Evolutionary conservation across 179 eudicot species (phyloP).

Genomic region (Monotropa hypopitys): DNA sequence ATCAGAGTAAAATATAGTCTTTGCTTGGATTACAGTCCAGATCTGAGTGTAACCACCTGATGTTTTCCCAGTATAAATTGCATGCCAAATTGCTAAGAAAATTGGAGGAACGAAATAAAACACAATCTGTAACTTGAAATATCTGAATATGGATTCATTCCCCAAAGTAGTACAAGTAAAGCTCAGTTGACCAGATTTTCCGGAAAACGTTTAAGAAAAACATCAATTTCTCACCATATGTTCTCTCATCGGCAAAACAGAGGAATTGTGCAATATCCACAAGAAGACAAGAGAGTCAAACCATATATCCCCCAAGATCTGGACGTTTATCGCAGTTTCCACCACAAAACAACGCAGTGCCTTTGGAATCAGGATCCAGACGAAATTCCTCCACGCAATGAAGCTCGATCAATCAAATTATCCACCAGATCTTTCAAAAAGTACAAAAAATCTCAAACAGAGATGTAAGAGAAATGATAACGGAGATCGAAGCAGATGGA

Average conservation of each 20-base stretch:
- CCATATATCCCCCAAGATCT: constrained; percentile 9
- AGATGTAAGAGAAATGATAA: not conserved
- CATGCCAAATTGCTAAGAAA: not conserved
- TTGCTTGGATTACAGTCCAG: not conserved
- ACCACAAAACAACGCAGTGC: not conserved
- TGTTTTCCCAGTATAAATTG: constrained; percentile 1
- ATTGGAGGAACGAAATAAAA: not conserved
- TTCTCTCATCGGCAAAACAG: not conserved
- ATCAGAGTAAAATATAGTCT: constrained; percentile 2
- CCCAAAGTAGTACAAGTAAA: not conserved
- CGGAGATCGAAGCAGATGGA: not conserved
- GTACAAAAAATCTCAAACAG: not conserved
- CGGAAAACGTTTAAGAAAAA: too few relatives aligned
- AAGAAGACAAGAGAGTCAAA: not conserved
- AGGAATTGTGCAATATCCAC: not conserved
- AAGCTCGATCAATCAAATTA: not conserved
- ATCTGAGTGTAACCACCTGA: constrained; percentile 11
- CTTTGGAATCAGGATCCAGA: not conserved
- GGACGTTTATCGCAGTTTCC: not conserved
- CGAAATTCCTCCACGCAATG: not conserved
- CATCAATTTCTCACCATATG: too few relatives aligned
- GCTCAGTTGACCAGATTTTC: not conserved
- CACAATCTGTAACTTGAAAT: not conserved
- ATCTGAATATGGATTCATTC: not conserved
- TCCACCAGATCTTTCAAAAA: not conserved